phyloP scores from a whole-genome alignment of 2,329 filamentous ascomycete genomes.

The Hypoxylon sp. region DNA sequence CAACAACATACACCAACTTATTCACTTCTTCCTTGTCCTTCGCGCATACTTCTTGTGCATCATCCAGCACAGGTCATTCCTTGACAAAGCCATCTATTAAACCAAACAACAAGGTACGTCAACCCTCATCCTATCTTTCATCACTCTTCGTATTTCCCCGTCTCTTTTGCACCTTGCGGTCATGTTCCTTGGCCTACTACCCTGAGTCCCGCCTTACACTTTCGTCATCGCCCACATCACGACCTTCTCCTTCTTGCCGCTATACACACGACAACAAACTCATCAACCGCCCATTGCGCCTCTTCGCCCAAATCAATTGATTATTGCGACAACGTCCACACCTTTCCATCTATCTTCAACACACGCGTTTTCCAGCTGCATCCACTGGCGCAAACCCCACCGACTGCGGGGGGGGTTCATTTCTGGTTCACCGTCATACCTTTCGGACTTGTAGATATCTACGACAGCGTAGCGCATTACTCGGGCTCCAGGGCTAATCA shows the following conservation, averaged over 20 bases:
- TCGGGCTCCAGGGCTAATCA: slow-evolving; percentile 19
- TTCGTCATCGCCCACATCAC: slow-evolving; percentile 55
- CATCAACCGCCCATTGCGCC: slow-evolving; percentile 44
- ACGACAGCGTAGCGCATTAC: slow-evolving; percentile 35
- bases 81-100: slow-evolving; percentile 38
- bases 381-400: slow-evolving; percentile 57
- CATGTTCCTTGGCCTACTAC: slow-evolving; percentile 50
- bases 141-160: slow-evolving; percentile 21
- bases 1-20: slow-evolving; percentile 44
- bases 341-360: slow-evolving; percentile 37
- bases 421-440: slow-evolving; percentile 48
- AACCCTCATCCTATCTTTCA: slow-evolving; percentile 12
- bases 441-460: slow-evolving; percentile 31
- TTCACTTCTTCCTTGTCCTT: slow-evolving; percentile 43
- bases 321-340: slow-evolving; percentile 47
- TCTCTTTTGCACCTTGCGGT: slow-evolving; percentile 41
- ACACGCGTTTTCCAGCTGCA: slow-evolving; percentile 50
- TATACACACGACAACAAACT: slow-evolving; percentile 45
- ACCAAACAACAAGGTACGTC: slow-evolving; percentile 44
- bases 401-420: slow-evolving; percentile 52
- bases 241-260: slow-evolving; percentile 46
- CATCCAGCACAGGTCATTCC: slow-evolving; percentile 47
- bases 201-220: slow-evolving; percentile 52
- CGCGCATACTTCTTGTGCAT: slow-evolving; percentile 51
- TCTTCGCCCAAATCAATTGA: slow-evolving; percentile 49